Conservation (phyloP, 2,329 filamentous ascomycete genomes). For the Xylaria multiplex region DNA sequence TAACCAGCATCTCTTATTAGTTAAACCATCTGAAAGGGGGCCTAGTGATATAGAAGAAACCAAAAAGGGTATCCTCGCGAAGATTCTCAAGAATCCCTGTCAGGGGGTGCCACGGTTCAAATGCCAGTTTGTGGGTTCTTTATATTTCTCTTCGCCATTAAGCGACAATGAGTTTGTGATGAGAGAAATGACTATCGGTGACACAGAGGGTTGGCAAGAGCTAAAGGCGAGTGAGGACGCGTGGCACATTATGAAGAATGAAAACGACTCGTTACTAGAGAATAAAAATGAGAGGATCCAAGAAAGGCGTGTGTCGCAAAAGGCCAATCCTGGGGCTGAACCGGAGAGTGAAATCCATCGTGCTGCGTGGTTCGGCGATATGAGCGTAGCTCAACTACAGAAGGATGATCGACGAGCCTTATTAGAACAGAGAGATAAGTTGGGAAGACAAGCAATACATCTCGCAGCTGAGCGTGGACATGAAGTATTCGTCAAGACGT, state of each 20-base stretch:
- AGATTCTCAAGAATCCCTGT: background rate
- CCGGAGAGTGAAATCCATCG: background rate
- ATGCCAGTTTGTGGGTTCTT: constrained; percentile 14
- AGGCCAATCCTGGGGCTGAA: background rate
- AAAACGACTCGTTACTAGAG: background rate
- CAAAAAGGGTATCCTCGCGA: constrained; percentile 6
- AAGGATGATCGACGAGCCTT: background rate
- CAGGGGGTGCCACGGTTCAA: background rate
- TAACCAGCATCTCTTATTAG: constrained; percentile 1
- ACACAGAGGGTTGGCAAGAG: constrained; percentile 7
- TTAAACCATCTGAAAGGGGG: background rate
- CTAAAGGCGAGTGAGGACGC: background rate
- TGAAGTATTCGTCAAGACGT: background rate
- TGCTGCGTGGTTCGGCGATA: constrained; percentile 9
- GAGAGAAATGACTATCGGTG: constrained; percentile 4
- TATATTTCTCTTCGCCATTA: constrained; percentile 6
- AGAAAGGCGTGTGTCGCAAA: background rate
- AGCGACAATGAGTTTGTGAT: background rate
- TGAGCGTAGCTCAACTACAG: too few species aligned
- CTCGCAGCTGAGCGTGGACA: constrained; percentile 16
- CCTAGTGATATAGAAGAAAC: background rate
- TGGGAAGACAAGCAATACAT: constrained; percentile 11
- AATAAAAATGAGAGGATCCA: too few species aligned
- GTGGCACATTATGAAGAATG: constrained; percentile 1
- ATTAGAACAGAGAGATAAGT: background rate